Evolutionary conservation across 352 stramenopile species (phyloP).

Genomic region (Phytopythium aichiense): DNA sequence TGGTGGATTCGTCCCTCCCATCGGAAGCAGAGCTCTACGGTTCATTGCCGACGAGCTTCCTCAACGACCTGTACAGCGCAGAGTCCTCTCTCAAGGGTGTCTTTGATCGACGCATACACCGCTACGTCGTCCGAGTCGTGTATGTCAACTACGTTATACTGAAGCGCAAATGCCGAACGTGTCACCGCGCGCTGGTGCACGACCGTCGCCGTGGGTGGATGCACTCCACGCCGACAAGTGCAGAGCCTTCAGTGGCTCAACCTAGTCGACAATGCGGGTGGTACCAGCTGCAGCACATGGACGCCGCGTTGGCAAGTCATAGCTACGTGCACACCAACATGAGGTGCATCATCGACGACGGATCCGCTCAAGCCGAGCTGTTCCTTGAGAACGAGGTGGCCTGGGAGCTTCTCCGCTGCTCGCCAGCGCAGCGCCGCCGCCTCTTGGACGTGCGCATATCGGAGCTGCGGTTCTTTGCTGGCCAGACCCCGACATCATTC

Average conservation of each 20-base stretch:
- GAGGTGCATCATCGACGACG: conserved; percentile 74
- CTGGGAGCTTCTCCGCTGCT: conserved; percentile 67
- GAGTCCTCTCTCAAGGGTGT: not conserved
- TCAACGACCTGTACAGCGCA: conserved; percentile 44
- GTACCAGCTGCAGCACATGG: conserved; percentile 26
- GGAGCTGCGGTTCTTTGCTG: conserved; percentile 58
- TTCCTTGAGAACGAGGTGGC: conserved; percentile 63
- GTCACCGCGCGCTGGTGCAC: conserved; percentile 42
- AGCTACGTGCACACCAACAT: conserved; percentile 44
- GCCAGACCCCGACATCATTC: conserved; percentile 12
- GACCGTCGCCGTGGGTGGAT: conserved; percentile 31
- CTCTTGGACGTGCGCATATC: conserved; percentile 47
- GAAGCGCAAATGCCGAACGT: conserved; percentile 61
- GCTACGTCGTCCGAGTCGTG: conserved; percentile 58
- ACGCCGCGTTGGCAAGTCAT: conserved; percentile 25
- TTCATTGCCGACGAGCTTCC: conserved; percentile 28
- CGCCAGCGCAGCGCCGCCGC: conserved; percentile 24
- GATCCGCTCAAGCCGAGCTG: conserved; percentile 69
- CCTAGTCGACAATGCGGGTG: not conserved
- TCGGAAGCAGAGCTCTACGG: conserved; percentile 32
- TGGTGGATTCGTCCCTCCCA: not conserved
- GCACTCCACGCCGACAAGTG: not conserved
- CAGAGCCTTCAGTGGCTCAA: not conserved
- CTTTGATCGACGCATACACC: conserved; percentile 50
- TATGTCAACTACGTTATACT: conserved; percentile 74